Conservation (phyloP, 2,329 filamentous ascomycete species). For the Neopestalotiopsis sp. region DNA sequence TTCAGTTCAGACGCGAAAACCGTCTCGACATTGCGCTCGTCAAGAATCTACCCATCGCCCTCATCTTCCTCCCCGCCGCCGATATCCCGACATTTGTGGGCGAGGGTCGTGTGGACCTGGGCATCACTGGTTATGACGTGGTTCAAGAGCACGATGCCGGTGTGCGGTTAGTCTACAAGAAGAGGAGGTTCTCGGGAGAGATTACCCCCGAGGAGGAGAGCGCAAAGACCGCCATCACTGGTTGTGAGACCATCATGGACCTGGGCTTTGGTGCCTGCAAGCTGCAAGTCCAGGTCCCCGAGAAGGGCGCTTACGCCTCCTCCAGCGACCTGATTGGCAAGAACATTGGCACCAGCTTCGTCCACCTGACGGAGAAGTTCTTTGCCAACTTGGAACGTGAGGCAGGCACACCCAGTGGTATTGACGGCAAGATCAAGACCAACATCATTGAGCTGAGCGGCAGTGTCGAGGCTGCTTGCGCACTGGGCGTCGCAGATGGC, state of each 20-base stretch:
- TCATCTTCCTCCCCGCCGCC: slow-evolving; percentile 94
- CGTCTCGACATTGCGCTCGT: slow-evolving; percentile 97
- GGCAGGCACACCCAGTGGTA: slow-evolving; percentile 43
- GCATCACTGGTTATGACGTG: slow-evolving; percentile 93
- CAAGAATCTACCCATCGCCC: slow-evolving; percentile 93
- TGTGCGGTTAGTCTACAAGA: slow-evolving; percentile 54
- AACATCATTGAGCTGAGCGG: slow-evolving; percentile 94
- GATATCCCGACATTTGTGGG: slow-evolving; percentile 98
- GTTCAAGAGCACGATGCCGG: slow-evolving; percentile 86
- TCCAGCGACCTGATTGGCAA: slow-evolving; percentile 85
- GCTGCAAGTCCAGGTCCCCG: slow-evolving; percentile 95
- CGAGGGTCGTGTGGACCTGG: slow-evolving; percentile 89
- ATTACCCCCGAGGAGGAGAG: slow-evolving; percentile 48
- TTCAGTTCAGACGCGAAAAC: slow-evolving; percentile 94
- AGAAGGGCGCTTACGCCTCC: slow-evolving; percentile 74
- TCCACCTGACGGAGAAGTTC: slow-evolving; percentile 80
- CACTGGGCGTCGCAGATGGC: slow-evolving; percentile 92
- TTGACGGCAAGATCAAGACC: slow-evolving; percentile 69
- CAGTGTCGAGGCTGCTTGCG: slow-evolving; percentile 96
- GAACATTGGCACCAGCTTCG: slow-evolving; percentile 96
- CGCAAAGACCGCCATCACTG: slow-evolving; percentile 52
- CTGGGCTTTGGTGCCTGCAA: slow-evolving; percentile 90
- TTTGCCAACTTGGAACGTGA: slow-evolving; percentile 78
- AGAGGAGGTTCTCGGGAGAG: slow-evolving; percentile 53
- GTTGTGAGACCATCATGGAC: slow-evolving; percentile 87